Evolutionary conservation across 768 basidiomycete genomes (phyloP).

Genomic region (Mycena rebaudengoi): DNA sequence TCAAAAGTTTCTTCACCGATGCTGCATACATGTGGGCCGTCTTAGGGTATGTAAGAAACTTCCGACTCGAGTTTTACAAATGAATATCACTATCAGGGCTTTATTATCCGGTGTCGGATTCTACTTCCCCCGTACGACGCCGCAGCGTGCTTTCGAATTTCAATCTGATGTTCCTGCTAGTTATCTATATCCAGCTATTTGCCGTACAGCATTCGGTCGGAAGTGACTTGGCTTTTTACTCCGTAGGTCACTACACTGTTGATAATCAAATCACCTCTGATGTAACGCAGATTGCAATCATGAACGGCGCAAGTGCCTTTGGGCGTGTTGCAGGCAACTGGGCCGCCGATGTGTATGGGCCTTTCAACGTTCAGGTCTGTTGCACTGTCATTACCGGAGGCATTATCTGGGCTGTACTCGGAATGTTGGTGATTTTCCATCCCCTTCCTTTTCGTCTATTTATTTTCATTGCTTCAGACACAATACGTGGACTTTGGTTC

Average conservation of each 20-base stretch:
- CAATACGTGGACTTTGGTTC: background rate
- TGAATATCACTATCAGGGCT: background rate
- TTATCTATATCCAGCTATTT: conserved; percentile 28
- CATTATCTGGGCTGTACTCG: background rate
- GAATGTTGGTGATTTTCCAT: background rate
- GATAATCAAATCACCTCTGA: background rate
- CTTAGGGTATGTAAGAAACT: conserved; percentile 34
- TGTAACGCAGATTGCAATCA: conserved; percentile 41
- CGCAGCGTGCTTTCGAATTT: conserved; percentile 15
- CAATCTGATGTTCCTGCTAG: background rate
- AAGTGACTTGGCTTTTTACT: conserved; percentile 27
- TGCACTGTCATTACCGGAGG: background rate
- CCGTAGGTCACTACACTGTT: background rate
- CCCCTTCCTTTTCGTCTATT: background rate
- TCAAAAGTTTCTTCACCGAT: conserved; percentile 42
- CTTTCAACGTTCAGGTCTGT: background rate
- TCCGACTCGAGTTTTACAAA: background rate
- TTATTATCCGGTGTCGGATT: conserved; percentile 15
- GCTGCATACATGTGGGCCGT: conserved; percentile 37
- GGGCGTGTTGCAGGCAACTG: background rate
- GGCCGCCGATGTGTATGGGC: background rate
- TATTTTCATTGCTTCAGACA: background rate
- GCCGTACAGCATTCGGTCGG: conserved; percentile 30
- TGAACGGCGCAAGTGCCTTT: background rate
- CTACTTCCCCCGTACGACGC: conserved; percentile 21